Base-by-base conservation (phyloP, 2,329 filamentous ascomycete species). In the Colletotrichum liriopes region DNA sequence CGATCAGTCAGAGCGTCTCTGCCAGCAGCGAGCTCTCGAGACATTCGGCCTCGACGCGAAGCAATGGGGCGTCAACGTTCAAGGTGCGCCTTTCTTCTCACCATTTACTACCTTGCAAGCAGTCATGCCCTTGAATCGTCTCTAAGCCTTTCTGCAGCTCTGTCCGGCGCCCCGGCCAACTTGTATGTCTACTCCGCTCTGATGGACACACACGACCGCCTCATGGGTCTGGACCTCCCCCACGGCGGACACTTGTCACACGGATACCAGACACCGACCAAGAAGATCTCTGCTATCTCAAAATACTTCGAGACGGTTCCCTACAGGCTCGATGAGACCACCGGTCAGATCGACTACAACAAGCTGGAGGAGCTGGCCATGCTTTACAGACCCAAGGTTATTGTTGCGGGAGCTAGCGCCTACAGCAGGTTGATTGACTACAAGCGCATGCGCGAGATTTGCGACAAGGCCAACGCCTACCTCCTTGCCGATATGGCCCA, bases 251-350 rank as follows among this genome's bases (percentile, higher is more conserved):
- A 99, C 84, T 87, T 99, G 78, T 97, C 94, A 58, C 96, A 99
- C 84, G 96, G 96, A 74, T 99, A 99, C 85, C 96, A 99, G 85
- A 98, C 94, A 26, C 94, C 96, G 3, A 92, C 92, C 65, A 94
- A 93, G 84, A 96, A 95, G 89, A 98, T 99, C 82, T 98, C 96
- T n/a, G 95, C 95, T 78, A 92, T 99, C 76, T 98, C 96, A 70
- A 98, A 97, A 81, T 99, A 99, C 86, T 99, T 99, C 82, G 96
- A 99, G 86, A 99, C 96, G 45, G 87, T 99, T 74, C 96, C 96
- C 6, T 99, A 99, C 87, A 92, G 94, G 72, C 89, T 98, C 66
- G 91, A 98, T 85, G 93, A 97, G 80, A 88, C 92, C 74, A 98
- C 96, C 7, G 96, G 96, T 72, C 88, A 96, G 77, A 99, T 99